Evolutionary conservation across 2,329 filamentous ascomycete species (phyloP), one percentile per base, ranked within the genome.

Genomic region (Penicillium polonicum): DNA sequence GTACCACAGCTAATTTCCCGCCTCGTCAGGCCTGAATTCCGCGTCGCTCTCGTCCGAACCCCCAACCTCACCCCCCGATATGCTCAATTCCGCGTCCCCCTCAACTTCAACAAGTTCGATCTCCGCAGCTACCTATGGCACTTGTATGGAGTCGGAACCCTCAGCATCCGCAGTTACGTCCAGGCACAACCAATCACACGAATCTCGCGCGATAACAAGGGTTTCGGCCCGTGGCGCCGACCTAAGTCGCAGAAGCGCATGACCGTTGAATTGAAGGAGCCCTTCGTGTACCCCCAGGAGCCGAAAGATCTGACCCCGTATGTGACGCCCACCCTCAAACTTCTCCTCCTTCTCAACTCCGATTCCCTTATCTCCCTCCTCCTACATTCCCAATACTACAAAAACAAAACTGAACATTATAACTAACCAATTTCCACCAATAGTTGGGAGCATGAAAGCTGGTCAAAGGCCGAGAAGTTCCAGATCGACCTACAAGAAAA

Each of bases 71-170:
- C 90, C 8, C 86, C 92, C 21, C 88, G 87, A 74, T 91, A 90
- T 74, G 94, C 93, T 62, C 88, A 87, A 68, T 99, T 99, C 85
- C 83, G 88, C 70, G 93, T 97, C 33, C 94, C 94, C 12, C 83
- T 97, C 67, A 87, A 85, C 68, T 92, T 97, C 82, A 96, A 91
- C 82, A 99, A 99, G 79, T 88, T 97, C 76, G 94, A 99, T 75
- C 80, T 99, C 42, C 90, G 92, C 75, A 92, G 97, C 80, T 99
- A 97, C 80, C 88, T 99, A 61, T 90, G 85, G 79, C 87, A 96
- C 75, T 84, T 85, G 43, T 99, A 99, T 82, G 82, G 84, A 60
- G 87, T 97, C 60, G 83, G 87, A 63, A 85, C 88, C 53, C 79
- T 85, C 52, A 82, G 82, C 64, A 86, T 97, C 61, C 89, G 93